phyloP scores from a whole-genome alignment of 768 basidiomycete species.

The Collybiopsis confluens region DNA sequence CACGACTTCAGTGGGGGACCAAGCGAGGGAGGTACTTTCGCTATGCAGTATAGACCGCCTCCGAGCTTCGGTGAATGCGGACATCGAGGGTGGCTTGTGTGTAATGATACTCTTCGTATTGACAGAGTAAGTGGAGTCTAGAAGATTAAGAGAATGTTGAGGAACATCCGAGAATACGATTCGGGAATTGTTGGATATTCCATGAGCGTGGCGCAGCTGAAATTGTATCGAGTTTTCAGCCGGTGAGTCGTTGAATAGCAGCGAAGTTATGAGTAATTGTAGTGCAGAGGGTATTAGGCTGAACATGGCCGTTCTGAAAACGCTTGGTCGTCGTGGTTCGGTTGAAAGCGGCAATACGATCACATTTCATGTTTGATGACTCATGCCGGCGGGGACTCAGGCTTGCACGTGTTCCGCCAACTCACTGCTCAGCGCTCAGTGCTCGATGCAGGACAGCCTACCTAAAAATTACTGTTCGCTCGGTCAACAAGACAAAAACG shows the following conservation, averaged over 20 bases:
- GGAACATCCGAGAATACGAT: conserved; percentile 56
- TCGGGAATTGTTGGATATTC: conserved; percentile 46
- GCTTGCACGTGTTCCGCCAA: too few relatives aligned
- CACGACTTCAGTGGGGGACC: conserved; percentile 60
- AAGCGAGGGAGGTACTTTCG: conserved; percentile 41
- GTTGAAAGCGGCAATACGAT: too few relatives aligned
- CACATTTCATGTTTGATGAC: too few relatives aligned
- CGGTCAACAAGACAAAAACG: too few relatives aligned
- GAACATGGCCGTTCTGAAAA: conserved; percentile 5
- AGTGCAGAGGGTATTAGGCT: conserved; percentile 33
- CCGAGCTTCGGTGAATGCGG: conserved; percentile 33
- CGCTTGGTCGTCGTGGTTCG: not conserved
- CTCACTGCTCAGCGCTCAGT: too few relatives aligned
- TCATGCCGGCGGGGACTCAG: too few relatives aligned
- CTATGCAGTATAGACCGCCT: conserved; percentile 30
- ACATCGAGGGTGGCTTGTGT: conserved; percentile 42
- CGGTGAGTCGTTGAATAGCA: conserved; percentile 31
- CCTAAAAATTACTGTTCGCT: too few relatives aligned
- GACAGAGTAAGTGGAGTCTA: conserved; percentile 37
- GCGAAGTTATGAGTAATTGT: conserved; percentile 34
- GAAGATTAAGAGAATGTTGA: conserved; percentile 20
- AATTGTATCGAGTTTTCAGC: conserved; percentile 45
- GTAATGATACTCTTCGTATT: conserved; percentile 34
- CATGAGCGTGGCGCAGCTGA: conserved; percentile 64
- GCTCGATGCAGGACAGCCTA: too few relatives aligned